Base-by-base conservation (phyloP, 78 protist species). In the Dictyostelium capitatum region DNA sequence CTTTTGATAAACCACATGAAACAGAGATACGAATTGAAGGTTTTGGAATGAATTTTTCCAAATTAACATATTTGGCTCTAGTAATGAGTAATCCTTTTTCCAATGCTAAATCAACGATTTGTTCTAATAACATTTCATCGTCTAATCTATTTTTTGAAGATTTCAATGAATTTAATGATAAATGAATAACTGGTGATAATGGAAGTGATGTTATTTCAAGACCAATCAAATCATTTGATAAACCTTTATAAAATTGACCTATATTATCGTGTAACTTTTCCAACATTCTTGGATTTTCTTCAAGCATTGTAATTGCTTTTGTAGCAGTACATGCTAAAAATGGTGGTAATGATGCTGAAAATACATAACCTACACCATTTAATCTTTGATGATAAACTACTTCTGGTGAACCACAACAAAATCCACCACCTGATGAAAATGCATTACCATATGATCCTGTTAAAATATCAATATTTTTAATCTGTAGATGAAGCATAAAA, bases 291-390 rank as follows among this genome's bases (percentile, higher is more conserved):
- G 89, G 89, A 15, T 78, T 56, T 0, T 59, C 37, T 1, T 81
- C 89, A 37, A 96, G 30, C 2, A 72, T 15, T 6, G 72, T 77
- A 9, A 98, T 78, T 0, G 96, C 97, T 9, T 3, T 59, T 17
- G 41, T 17, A 14, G 98, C 94, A 1, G 97, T 90, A 8, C 73
- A 19, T 23, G 97, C 89, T 6, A 95, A 37, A 69, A 65, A 84
- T 11, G 99, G 96, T 12, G 99, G 99, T 8, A 96, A 62, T 14
- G 99, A 96, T 7, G 99, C 99, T 0, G 98, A 95, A 96, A 96
- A 99, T 79, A 84, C 84, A 80, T 98, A 99, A 19, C 99, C 99
- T 1, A 95, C 53, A 51, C 97, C 97, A 47, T 92, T 62, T 30
- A 99, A 94, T 37, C 98, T 87, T 95, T 98, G 99, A 53, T 83